Conservation (phyloP, 495 filamentous ascomycete genomes). For the Aspergillus sparsus region DNA sequence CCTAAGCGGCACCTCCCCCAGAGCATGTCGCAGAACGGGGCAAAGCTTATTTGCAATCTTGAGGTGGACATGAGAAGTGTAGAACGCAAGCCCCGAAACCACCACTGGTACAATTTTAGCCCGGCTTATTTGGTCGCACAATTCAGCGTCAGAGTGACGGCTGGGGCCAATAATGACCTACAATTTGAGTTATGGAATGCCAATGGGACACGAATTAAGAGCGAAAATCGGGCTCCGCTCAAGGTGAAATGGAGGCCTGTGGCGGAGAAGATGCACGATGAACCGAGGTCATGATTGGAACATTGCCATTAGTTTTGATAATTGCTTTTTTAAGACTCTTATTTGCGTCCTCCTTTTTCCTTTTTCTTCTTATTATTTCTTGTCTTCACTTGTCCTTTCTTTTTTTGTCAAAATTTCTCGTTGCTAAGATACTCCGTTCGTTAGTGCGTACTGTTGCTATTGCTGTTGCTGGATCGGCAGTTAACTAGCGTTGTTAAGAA, state of each 20-base stretch:
- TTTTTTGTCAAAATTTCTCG: not conserved
- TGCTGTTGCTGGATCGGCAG: not conserved
- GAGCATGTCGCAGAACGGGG: conserved; percentile 7
- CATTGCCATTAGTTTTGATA: not conserved
- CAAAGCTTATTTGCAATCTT: conserved; percentile 5
- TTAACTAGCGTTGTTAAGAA: not conserved
- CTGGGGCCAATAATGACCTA: not conserved
- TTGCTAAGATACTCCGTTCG: conserved; percentile 1
- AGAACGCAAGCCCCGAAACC: conserved; percentile 1
- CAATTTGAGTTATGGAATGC: conserved; percentile 8
- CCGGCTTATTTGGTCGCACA: conserved; percentile 1
- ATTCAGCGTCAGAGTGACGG: not conserved
- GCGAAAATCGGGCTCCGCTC: not conserved
- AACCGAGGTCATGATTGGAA: not conserved
- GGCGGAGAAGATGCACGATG: conserved; percentile 7
- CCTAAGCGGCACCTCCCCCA: conserved; percentile 4
- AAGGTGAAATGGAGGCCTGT: conserved; percentile 7
- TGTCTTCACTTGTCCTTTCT: not conserved
- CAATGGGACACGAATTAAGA: not conserved
- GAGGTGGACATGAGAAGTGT: conserved; percentile 6
- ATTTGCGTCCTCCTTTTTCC: not conserved
- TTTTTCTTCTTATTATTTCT: not conserved
- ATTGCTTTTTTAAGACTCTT: not conserved
- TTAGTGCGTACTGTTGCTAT: not conserved
- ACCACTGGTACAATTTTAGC: conserved; percentile 8